A percentile compares a stretch with the other conserved stretches of the same genome.
phyloP scores from a whole-genome alignment of 495 filamentous ascomycete species.

The Aspergillus ellipticus region DNA sequence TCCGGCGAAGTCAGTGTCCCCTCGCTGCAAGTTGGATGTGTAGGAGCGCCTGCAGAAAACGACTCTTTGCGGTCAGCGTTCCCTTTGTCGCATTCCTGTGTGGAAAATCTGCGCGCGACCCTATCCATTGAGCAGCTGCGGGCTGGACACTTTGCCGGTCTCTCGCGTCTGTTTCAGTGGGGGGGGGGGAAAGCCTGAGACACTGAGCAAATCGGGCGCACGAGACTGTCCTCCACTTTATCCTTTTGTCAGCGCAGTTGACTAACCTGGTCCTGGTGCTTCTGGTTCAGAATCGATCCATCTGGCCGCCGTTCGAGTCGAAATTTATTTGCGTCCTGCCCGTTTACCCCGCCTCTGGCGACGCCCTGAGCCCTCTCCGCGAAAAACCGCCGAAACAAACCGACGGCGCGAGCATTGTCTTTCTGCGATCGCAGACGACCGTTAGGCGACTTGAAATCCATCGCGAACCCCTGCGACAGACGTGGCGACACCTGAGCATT shows the following conservation, averaged over 20 bases:
- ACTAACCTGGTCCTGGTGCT: not conserved
- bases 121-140: not conserved
- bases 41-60: not conserved
- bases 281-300: not conserved
- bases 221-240: not conserved
- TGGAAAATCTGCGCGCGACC: not conserved
- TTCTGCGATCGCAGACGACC: not conserved
- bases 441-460: not conserved
- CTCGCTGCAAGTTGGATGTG: not conserved
- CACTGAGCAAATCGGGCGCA: not conserved
- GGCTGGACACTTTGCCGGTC: not conserved
- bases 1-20: not conserved
- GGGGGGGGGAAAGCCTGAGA: not conserved
- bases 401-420: not conserved
- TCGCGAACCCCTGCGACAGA: not conserved
- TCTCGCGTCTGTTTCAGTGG: not conserved
- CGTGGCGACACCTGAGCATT: not conserved
- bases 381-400: conserved; percentile 4
- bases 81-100: not conserved
- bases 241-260: not conserved
- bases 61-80: not conserved
- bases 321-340: not conserved
- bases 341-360: not conserved
- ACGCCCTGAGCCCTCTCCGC: not conserved
- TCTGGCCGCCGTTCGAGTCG: not conserved